These are phyloP conservation scores for Edaphochlamys debaryana DNA, from an alignment of 139 green algal genomes.

Conservation along the genomic window DNA sequence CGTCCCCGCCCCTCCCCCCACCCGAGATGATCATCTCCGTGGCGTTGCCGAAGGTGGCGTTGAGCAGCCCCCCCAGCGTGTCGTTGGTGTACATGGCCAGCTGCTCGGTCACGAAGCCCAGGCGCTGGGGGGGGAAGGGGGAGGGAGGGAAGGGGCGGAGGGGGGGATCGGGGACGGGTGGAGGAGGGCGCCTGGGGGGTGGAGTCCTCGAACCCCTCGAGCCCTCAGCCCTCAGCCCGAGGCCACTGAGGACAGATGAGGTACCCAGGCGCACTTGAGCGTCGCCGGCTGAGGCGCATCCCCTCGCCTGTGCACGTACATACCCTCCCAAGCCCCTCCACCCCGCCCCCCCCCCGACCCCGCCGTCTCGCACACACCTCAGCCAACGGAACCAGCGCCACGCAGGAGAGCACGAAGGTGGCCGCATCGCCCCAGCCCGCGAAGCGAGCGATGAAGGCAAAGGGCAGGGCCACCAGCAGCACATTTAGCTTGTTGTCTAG, in stretches of 20 bases:
- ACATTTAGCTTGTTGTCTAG: constrained; percentile 65
- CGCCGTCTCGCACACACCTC: constrained; percentile 50
- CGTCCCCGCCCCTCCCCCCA: no score
- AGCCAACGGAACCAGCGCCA: constrained; percentile 67
- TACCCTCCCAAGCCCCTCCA: no score
- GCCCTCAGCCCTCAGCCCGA: no score
- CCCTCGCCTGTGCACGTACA: no score
- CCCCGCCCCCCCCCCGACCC: no score
- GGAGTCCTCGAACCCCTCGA: no score
- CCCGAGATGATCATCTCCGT: constrained; percentile 80
- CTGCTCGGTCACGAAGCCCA: constrained; percentile 78
- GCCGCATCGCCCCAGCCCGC: constrained; percentile 49
- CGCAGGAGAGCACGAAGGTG: constrained; percentile 59
- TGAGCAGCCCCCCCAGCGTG: constrained; percentile 70
- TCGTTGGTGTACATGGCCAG: constrained; percentile 76
- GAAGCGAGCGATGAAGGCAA: constrained; percentile 54
- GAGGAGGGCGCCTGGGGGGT: not conserved
- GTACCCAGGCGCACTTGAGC: no score
- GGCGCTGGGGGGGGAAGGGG: constrained; percentile 46
- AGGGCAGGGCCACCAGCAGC: constrained; percentile 55
- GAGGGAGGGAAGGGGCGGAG: no score
- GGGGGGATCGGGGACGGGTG: no score
- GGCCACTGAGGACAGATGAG: no score
- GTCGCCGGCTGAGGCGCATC: no score
- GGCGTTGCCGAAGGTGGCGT: constrained; percentile 77